Conservation (phyloP, 495 filamentous ascomycete species). For the Terfezia claveryi region DNA sequence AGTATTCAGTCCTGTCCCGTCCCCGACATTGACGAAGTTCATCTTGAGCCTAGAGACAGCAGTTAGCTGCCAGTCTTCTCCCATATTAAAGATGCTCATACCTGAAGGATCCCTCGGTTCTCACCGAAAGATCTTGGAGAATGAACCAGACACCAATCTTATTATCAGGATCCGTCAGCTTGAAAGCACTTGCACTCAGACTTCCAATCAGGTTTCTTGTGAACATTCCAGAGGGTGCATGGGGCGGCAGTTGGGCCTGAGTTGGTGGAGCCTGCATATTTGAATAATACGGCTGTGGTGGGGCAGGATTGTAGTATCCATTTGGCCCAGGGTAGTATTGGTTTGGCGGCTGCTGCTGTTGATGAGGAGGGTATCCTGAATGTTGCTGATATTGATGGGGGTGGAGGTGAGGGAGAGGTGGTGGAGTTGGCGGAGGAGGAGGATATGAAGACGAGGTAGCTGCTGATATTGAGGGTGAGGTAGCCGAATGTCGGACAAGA, state of each 20-base stretch:
- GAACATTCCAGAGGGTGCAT: slow-evolving; percentile 64
- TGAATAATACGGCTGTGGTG: slow-evolving; percentile 10
- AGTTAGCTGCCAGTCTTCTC: not conserved
- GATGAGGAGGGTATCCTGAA: slow-evolving; percentile 22
- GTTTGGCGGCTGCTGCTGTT: slow-evolving; percentile 19
- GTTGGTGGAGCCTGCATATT: slow-evolving; percentile 22
- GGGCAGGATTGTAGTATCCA: slow-evolving; percentile 19
- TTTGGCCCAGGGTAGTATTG: slow-evolving; percentile 24
- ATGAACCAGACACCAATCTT: slow-evolving; percentile 94
- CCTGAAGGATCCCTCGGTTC: slow-evolving; percentile 82
- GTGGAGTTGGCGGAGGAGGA: slow-evolving; percentile 19
- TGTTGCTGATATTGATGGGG: slow-evolving; percentile 24
- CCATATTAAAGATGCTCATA: slow-evolving; percentile 23
- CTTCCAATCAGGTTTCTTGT: slow-evolving; percentile 91
- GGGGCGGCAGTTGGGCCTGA: slow-evolving; percentile 23
- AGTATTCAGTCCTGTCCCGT: slow-evolving; percentile 37
- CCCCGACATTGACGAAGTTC: slow-evolving; percentile 71
- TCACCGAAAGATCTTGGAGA: slow-evolving; percentile 80
- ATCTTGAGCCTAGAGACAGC: slow-evolving; percentile 34
- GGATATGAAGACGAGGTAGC: slow-evolving; percentile 61
- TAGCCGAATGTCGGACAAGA: slow-evolving; percentile 68
- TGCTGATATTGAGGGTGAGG: slow-evolving; percentile 71
- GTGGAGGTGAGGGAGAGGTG: slow-evolving; percentile 21
- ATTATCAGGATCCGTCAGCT: slow-evolving; percentile 57
- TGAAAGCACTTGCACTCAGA: slow-evolving; percentile 72